phyloP scores from a whole-genome alignment of 208 protist species.

The Tritrichomonas musculus region DNA sequence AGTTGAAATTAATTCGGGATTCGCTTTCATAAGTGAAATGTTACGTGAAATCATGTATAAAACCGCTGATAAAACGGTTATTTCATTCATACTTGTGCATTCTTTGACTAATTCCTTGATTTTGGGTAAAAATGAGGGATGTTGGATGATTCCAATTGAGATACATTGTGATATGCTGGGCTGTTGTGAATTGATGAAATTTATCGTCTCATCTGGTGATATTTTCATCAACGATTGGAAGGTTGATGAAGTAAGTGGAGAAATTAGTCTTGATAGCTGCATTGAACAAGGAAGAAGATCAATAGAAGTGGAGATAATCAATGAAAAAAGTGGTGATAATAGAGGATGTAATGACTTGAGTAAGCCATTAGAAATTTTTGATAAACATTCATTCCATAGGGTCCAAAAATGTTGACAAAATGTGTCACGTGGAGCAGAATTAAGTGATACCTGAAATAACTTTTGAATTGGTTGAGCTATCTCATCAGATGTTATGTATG shows the following conservation, averaged over 20 bases:
- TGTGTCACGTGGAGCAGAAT: background rate
- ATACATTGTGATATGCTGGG: background rate
- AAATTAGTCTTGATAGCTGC: background rate
- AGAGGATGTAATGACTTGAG: background rate
- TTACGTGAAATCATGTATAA: too few species aligned
- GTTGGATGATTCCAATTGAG: background rate
- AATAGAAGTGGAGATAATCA: background rate
- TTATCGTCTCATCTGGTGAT: background rate
- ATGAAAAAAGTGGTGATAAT: background rate
- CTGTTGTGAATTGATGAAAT: background rate
- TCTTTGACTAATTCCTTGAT: too few species aligned
- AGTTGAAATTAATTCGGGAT: too few species aligned
- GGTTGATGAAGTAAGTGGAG: background rate
- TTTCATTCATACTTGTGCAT: too few species aligned
- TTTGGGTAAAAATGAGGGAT: too few species aligned
- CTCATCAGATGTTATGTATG: too few species aligned
- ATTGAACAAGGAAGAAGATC: background rate
- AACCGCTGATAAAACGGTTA: too few species aligned
- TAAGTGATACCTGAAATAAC: background rate
- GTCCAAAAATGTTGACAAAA: background rate
- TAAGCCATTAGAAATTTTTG: too few species aligned
- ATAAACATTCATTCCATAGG: background rate
- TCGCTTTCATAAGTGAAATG: too few species aligned
- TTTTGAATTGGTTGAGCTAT: too few species aligned
- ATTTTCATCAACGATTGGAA: background rate